Conservation (phyloP, 1,139 yeast genomes). For the Trichomonascaceae sp. region DNA sequence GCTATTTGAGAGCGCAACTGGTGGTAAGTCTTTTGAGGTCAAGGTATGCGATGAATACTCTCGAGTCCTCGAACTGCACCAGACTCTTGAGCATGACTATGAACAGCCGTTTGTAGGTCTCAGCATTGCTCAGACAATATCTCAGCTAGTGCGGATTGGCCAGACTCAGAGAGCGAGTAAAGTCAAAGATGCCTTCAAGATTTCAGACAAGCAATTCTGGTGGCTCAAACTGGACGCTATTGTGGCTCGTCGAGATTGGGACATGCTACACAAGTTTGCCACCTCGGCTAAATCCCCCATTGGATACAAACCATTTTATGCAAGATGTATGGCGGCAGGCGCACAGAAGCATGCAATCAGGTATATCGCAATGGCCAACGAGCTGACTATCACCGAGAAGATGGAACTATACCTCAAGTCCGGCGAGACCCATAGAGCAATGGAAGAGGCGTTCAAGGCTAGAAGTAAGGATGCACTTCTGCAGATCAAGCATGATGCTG, state of each 20-base stretch:
- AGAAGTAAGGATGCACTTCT: too few relatives aligned
- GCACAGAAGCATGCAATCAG: slow-evolving; percentile 34
- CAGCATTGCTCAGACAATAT: slow-evolving; percentile 45
- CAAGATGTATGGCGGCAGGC: slow-evolving; percentile 36
- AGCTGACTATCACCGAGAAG: slow-evolving; percentile 27
- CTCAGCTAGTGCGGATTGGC: slow-evolving; percentile 38
- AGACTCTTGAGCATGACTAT: slow-evolving; percentile 40
- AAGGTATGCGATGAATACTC: slow-evolving; percentile 36
- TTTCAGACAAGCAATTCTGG: slow-evolving; percentile 53
- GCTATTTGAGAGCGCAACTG: slow-evolving; percentile 14
- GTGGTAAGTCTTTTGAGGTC: slow-evolving; percentile 19
- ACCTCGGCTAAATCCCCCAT: slow-evolving; percentile 50
- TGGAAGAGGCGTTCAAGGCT: slow-evolving; percentile 43
- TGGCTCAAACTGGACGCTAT: slow-evolving; percentile 46
- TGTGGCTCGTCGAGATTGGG: slow-evolving; percentile 44
- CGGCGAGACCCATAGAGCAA: slow-evolving; percentile 43
- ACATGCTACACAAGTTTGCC: slow-evolving; percentile 40
- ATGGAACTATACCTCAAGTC: slow-evolving; percentile 40
- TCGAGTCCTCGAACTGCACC: slow-evolving; percentile 39
- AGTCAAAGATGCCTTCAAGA: slow-evolving; percentile 46
- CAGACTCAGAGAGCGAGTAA: slow-evolving; percentile 48
- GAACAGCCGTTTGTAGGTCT: slow-evolving; percentile 39
- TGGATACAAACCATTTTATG: slow-evolving; percentile 56
- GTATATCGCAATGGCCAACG: slow-evolving; percentile 28
- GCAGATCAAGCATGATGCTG: too few relatives aligned